A percentile compares a stretch with the other conserved stretches of the same genome.
These are phyloP conservation scores for Ormosia semicastrata DNA, from an alignment of 306 rosid genomes.

Conservation along the genomic window DNA sequence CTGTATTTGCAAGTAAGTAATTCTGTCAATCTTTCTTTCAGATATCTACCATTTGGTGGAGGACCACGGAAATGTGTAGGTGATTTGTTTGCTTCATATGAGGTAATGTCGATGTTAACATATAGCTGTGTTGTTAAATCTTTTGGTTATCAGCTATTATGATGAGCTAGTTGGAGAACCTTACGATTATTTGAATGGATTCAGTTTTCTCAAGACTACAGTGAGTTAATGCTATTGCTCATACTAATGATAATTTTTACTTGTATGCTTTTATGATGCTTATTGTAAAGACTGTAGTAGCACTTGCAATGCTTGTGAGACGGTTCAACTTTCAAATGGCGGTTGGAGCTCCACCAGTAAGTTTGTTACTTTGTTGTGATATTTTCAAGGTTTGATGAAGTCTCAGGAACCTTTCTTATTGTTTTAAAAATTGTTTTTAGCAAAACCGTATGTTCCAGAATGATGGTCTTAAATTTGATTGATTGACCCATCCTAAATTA, in stretches of 20 bases:
- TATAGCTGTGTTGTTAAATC: background rate
- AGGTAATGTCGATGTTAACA: constrained; percentile 50
- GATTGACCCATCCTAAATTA: background rate
- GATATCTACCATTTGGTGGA: constrained; percentile 97
- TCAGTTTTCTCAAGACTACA: background rate
- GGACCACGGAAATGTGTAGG: constrained; percentile 95
- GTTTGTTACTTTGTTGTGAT: constrained; percentile 30
- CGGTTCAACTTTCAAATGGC: constrained; percentile 89
- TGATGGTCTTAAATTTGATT: constrained; percentile 4
- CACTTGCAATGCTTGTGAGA: constrained; percentile 86
- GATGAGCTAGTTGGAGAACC: background rate
- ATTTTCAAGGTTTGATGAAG: constrained; percentile 7
- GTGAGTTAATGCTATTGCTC: background rate
- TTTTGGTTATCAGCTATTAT: background rate
- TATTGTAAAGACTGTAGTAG: constrained; percentile 69
- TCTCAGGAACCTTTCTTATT: background rate
- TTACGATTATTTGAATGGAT: background rate
- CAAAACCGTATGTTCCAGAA: background rate
- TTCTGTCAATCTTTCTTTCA: constrained; percentile 33
- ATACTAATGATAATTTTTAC: constrained; percentile 17
- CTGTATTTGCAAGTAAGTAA: background rate
- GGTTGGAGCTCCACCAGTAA: constrained; percentile 88
- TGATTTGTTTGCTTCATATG: constrained; percentile 89
- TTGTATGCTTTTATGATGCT: constrained; percentile 17
- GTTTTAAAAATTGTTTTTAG: background rate